Evolutionary conservation across 768 basidiomycete species (phyloP).

Genomic region (Clitopilus passeckerianus): DNA sequence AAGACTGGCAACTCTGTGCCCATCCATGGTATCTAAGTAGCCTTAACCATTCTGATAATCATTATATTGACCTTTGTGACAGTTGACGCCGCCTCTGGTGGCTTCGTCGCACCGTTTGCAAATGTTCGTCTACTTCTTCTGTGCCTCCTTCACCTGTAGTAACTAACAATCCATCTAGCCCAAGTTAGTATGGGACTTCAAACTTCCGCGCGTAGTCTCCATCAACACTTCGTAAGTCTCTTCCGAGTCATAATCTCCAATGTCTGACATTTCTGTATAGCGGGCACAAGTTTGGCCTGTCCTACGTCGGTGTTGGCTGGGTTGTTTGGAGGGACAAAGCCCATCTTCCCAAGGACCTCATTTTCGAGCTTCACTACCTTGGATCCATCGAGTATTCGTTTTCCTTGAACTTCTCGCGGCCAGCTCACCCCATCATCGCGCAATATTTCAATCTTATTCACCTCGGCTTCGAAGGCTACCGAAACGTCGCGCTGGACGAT

Average conservation of each 20-base stretch:
- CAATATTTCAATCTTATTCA: slow-evolving; percentile 64
- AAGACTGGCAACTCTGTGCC: slow-evolving; percentile 56
- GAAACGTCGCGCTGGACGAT: slow-evolving; percentile 40
- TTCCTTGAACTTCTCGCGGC: slow-evolving; percentile 58
- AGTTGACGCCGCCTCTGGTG: slow-evolving; percentile 66
- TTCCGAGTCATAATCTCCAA: slow-evolving; percentile 24
- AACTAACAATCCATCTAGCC: slow-evolving; percentile 33
- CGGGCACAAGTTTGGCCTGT: slow-evolving; percentile 59
- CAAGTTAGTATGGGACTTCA: slow-evolving; percentile 59
- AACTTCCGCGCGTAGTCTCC: slow-evolving; percentile 53
- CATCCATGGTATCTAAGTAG: slow-evolving; percentile 59
- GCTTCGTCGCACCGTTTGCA: slow-evolving; percentile 64
- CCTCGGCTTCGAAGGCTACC: slow-evolving; percentile 56
- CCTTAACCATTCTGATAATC: slow-evolving; percentile 36
- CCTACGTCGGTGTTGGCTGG: slow-evolving; percentile 65
- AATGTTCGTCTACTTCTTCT: slow-evolving; percentile 15
- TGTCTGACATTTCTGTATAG: slow-evolving; percentile 42
- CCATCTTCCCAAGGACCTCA: slow-evolving; percentile 63
- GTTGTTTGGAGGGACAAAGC: slow-evolving; percentile 61
- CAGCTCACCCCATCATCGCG: slow-evolving; percentile 58
- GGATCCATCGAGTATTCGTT: slow-evolving; percentile 72
- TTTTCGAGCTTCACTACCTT: slow-evolving; percentile 63
- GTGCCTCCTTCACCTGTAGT: slow-evolving; percentile 22
- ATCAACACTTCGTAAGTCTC: slow-evolving; percentile 49
- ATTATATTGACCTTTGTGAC: slow-evolving; percentile 18